Evolutionary conservation across 768 basidiomycete genomes (phyloP).

Genomic region (Trametes meyenii): DNA sequence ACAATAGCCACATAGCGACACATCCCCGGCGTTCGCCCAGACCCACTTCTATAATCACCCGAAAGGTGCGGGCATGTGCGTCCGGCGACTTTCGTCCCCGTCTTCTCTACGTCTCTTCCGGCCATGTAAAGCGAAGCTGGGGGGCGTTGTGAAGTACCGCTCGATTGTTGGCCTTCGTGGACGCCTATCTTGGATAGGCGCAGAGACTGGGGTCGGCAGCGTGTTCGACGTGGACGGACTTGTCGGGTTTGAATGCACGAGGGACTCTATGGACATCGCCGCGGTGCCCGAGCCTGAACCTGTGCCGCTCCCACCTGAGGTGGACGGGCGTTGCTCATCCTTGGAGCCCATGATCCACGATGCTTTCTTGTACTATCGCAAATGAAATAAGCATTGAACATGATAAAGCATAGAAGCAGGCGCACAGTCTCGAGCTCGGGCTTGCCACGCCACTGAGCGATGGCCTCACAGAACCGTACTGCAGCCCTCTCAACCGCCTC

Average conservation of each 20-base stretch:
- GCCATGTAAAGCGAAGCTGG: slow-evolving; percentile 24
- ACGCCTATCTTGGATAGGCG: slow-evolving; percentile 15
- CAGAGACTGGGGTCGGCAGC: slow-evolving; percentile 15
- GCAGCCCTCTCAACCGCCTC: slow-evolving; percentile 82
- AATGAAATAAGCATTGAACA: neutral
- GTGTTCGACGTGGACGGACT: slow-evolving; percentile 44
- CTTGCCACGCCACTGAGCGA: slow-evolving; percentile 81
- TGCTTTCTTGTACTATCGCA: slow-evolving; percentile 35
- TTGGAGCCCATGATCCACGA: slow-evolving; percentile 38
- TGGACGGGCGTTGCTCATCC: slow-evolving; percentile 58
- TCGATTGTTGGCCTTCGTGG: slow-evolving; percentile 41
- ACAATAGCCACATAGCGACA: no score
- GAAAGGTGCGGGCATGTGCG: slow-evolving; percentile 4
- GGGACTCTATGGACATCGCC: slow-evolving; percentile 62
- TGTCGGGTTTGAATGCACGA: slow-evolving; percentile 71
- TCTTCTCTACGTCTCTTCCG: slow-evolving; percentile 30
- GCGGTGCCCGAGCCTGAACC: slow-evolving; percentile 34
- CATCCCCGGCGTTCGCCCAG: no score
- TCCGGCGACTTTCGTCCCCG: slow-evolving; percentile 26
- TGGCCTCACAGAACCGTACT: slow-evolving; percentile 78
- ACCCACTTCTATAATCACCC: no score
- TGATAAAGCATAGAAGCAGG: neutral
- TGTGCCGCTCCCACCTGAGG: slow-evolving; percentile 13
- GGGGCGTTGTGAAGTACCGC: slow-evolving; percentile 37
- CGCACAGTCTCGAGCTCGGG: slow-evolving; percentile 79